Evolutionary conservation across 352 stramenopile genomes (phyloP).

Genomic region (Phytophthora sansomeana): DNA sequence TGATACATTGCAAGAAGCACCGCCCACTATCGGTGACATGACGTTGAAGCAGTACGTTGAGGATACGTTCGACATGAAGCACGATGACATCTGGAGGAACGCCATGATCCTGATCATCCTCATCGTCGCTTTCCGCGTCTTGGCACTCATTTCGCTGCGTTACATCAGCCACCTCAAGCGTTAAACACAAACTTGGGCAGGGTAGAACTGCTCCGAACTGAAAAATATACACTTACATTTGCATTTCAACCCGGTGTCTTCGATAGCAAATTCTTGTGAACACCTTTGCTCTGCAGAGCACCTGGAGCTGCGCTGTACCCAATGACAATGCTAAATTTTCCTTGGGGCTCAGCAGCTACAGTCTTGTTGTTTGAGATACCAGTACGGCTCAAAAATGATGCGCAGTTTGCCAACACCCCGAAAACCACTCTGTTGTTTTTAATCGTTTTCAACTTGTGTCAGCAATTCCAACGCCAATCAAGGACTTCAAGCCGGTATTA

Average conservation of each 20-base stretch:
- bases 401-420: no score
- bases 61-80: conserved; percentile 51
- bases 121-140: conserved; percentile 44
- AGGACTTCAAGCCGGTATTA: no score
- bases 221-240: conserved; percentile 1
- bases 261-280: no score
- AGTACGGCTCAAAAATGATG: no score
- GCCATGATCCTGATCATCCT: conserved; percentile 42
- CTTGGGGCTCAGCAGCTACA: no score
- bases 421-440: no score
- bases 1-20: conserved; percentile 31
- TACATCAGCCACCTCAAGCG: conserved; percentile 60
- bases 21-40: conserved; percentile 19
- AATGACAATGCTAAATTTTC: no score
- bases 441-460: no score
- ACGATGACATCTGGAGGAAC: conserved; percentile 48
- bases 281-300: no score
- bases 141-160: conserved; percentile 49
- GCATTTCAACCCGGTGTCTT: not conserved
- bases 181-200: conserved; percentile 11
- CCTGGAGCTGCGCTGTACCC: no score
- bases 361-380: no score
- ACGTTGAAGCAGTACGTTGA: conserved; percentile 58
- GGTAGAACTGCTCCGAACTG: not conserved
- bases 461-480: no score